Evolutionary conservation across 2,329 filamentous ascomycete genomes (phyloP), one percentile per base, ranked within the genome.

Genomic region (Lachnellula subtilissima): DNA sequence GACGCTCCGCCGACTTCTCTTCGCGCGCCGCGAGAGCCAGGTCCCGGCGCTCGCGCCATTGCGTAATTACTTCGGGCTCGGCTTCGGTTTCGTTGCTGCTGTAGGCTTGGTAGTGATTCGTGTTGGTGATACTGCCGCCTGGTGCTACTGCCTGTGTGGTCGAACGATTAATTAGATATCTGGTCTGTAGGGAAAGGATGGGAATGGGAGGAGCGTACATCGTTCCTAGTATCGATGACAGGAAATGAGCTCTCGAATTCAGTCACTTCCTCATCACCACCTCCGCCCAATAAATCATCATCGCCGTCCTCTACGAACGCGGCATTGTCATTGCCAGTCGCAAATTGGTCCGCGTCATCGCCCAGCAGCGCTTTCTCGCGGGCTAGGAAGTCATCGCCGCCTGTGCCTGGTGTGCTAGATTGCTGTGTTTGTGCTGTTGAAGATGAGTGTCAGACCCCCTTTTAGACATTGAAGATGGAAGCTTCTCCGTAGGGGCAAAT

Each of bases 11-110:
- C 53, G 93, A 93, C 64, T 93, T 84, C 73, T 96, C 86, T 62
- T 90, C 87, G 67, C 93, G 89, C 74, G 92, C 91, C 66, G 87
- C 80, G 63, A 95, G 87, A 69, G 87, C 85, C 40, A 87, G 85
- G 68, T 96, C 89, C 63, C 94, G 88, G 69, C 88, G 87, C 74
- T 93, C 89, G 69, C 94, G 89, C 94, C 94, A 99, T 78, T 92
- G 83, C 77, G 83, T 87, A 72, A 97, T 87, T 19, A 95, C 88
- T 64, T 96, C 89, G 17, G 93, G 85, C 73, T 97, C 94, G 70
- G 91, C 85, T 68, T 96, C 91, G 7, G 60, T 55, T 39, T 61
- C 40, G 7, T 56, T 50, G 62, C 68, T 67, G 52, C 49, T 60
- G 50, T 63, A 61, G 28, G 28, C 28, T 60, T 65, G 65, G 54